These are phyloP conservation scores for Austroboletus novae-zelandiae DNA, from an alignment of 1,284 basidiomycete species.

Conservation along the genomic window DNA sequence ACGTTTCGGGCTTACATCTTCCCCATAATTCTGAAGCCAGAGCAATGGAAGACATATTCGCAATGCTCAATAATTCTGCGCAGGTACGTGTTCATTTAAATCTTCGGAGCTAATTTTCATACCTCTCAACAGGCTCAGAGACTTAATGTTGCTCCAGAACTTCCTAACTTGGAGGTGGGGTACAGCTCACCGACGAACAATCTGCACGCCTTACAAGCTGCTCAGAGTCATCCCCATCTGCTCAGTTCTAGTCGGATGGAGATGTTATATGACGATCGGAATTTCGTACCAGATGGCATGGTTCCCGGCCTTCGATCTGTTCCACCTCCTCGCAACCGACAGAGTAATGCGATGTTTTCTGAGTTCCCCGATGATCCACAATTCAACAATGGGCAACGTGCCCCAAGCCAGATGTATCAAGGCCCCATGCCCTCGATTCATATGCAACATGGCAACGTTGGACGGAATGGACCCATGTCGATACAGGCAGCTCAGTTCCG, in stretches of 20 bases:
- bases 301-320: slow-evolving; percentile 74
- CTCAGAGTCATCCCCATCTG: slow-evolving; percentile 45
- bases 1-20: slow-evolving; percentile 36
- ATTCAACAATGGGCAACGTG: slow-evolving; percentile 55
- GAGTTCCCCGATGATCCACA: slow-evolving; percentile 63
- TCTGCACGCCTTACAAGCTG: slow-evolving; percentile 36
- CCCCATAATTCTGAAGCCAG: slow-evolving; percentile 46
- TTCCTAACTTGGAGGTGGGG: slow-evolving; percentile 21
- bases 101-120: slow-evolving; percentile 1
- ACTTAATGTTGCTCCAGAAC: slow-evolving; percentile 21
- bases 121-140: slow-evolving; percentile 27
- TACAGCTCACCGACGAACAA: slow-evolving; percentile 26
- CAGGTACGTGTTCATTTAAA: slow-evolving; percentile 23
- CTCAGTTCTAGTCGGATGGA: slow-evolving; percentile 50
- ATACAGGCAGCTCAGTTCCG: slow-evolving; percentile 66
- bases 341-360: slow-evolving; percentile 52
- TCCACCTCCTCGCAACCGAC: slow-evolving; percentile 58
- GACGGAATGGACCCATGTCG: slow-evolving; percentile 52
- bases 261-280: slow-evolving; percentile 70
- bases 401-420: slow-evolving; percentile 54
- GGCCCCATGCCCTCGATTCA: slow-evolving; percentile 50
- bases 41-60: slow-evolving; percentile 73
- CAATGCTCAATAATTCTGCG: slow-evolving; percentile 38
- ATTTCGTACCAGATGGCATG: slow-evolving; percentile 78
- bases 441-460: slow-evolving; percentile 45